phyloP scores from a whole-genome alignment of 306 rosid genomes.

The Dalbergia cochinchinensis region DNA sequence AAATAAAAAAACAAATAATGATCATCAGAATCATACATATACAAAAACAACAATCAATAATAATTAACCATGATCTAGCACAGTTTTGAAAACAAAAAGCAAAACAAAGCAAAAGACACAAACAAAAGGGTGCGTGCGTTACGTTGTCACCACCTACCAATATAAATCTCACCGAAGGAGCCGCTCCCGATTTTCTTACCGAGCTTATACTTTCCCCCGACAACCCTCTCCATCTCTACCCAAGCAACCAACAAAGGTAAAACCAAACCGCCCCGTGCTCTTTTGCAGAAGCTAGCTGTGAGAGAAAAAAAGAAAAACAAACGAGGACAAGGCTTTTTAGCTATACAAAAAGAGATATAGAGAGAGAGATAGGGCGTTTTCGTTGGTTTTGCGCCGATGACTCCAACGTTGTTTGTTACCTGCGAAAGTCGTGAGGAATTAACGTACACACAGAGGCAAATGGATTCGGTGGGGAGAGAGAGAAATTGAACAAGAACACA shows the following conservation, averaged over 20 bases:
- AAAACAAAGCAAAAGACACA: neutral
- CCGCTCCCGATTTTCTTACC: constrained; percentile 86
- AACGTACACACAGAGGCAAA: neutral
- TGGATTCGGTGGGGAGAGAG: neutral
- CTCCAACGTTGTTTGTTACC: neutral
- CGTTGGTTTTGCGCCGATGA: neutral
- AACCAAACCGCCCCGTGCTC: neutral
- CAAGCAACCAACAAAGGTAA: neutral
- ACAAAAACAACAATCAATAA: neutral
- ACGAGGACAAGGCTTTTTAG: neutral
- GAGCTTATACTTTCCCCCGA: constrained; percentile 69
- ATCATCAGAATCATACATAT: constrained; percentile 7
- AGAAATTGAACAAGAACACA: neutral
- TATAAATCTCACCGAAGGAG: constrained; percentile 75
- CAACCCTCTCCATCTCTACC: constrained; percentile 65
- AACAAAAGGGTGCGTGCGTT: neutral
- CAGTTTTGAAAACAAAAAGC: neutral
- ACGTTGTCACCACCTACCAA: constrained; percentile 48
- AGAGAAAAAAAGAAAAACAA: neutral
- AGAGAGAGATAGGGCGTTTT: neutral
- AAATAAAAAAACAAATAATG: constrained; percentile 4
- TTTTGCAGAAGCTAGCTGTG: neutral
- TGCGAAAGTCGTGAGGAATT: neutral
- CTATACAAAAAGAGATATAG: neutral
- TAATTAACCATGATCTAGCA: neutral